Percentiles rank a stretch among this genome's conserved stretches.
These are phyloP conservation scores for Sindora glabra DNA, from an alignment of 306 rosid species.

Conservation along the genomic window DNA sequence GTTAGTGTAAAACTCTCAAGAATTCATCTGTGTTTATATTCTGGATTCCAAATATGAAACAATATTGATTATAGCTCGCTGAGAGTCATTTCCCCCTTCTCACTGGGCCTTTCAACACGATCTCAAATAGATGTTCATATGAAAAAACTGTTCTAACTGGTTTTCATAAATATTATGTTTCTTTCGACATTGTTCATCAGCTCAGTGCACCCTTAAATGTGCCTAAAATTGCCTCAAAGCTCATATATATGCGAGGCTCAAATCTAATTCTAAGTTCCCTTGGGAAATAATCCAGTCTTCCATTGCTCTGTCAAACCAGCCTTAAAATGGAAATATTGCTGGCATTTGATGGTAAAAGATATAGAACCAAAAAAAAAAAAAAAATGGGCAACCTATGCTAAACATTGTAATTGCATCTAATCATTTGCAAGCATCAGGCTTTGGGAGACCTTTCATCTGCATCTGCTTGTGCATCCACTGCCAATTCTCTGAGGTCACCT, in stretches of 20 bases:
- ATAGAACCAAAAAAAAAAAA: neutral
- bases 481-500: conserved; percentile 71
- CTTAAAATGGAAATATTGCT: conserved; percentile 8
- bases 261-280: neutral
- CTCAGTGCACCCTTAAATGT: neutral
- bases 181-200: neutral
- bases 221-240: neutral
- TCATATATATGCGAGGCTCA: neutral
- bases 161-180: too few relatives aligned
- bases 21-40: too few relatives aligned
- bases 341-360: conserved; percentile 1
- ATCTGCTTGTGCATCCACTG: conserved; percentile 92
- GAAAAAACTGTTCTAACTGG: too few relatives aligned
- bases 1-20: too few relatives aligned
- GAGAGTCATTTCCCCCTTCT: too few relatives aligned
- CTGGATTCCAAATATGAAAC: too few relatives aligned
- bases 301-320: neutral
- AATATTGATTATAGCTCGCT: too few relatives aligned
- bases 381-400: neutral
- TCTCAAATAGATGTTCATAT: too few relatives aligned
- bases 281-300: conserved; percentile 9
- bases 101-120: too few relatives aligned
- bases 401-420: neutral
- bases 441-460: conserved; percentile 61
- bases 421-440: conserved; percentile 33